Evolutionary conservation across 371 early-diverging fungal species (phyloP).

Genomic region (Mucor saturninus): DNA sequence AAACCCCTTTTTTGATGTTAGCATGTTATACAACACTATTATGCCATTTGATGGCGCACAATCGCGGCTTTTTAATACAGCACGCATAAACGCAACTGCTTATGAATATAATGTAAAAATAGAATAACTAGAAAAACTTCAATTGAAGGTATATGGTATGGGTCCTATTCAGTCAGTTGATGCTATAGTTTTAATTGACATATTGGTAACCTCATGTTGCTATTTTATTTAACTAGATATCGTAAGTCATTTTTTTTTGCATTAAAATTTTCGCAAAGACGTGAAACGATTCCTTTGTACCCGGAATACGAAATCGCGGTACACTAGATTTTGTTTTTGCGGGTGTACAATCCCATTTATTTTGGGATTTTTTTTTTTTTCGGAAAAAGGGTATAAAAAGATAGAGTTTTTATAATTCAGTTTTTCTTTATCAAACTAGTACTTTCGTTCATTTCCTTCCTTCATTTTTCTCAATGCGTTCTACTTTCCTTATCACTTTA

Average conservation of each 20-base stretch:
- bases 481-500: conserved; percentile 28
- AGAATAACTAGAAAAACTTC: not conserved
- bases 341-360: no score
- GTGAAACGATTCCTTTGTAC: no score
- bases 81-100: not conserved
- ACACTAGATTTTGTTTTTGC: no score
- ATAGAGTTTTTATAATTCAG: not conserved
- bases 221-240: no score
- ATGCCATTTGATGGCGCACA: not conserved
- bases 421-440: conserved; percentile 4
- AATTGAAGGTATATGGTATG: no score
- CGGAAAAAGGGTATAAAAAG: not conserved
- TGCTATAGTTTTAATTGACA: no score
- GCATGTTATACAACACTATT: not conserved
- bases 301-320: no score
- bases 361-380: not conserved
- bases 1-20: not conserved
- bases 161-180: no score
- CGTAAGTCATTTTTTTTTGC: no score
- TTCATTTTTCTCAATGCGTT: conserved; percentile 21
- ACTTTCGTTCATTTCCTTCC: conserved; percentile 7
- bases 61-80: not conserved
- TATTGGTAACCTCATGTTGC: no score
- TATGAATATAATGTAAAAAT: not conserved
- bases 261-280: no score